Evolutionary conservation across 306 rosid species (phyloP), one percentile per base, ranked within the genome.

Genomic region (Datisca glomerata): DNA sequence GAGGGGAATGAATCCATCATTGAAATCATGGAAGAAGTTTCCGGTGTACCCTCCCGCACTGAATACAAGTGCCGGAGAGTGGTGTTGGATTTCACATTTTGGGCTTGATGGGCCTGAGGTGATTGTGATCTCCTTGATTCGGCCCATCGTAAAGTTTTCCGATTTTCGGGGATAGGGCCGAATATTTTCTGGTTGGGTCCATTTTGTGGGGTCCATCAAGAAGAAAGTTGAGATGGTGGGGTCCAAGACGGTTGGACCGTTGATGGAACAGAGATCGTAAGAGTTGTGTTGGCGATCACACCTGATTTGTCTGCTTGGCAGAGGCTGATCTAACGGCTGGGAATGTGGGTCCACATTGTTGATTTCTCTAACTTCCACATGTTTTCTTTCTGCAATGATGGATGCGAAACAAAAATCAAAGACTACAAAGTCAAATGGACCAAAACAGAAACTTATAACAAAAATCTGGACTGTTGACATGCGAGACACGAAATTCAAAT

Each of bases 11-110:
- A 75, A 44, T 4, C 70, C 83, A 8, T 70, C 75, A 4, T 45
- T 67, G 52, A 75, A 67, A 10, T 67, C 83, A 2, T 71, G 83
- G 43, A 42, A 75, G 56, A 71, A 53, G 79, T 70, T 71, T 2
- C 72, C 70, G 12, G 73, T 56, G 67, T 63, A 60, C 39, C 72
- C 67, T 2, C 41, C 67, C 0, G 61, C 69, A 31, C 70, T 63
- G 54, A 70, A 70, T 51, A 70, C 67, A 0, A 70, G 18, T 0
- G 69, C 75, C 0, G 72, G 56, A 1, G 42, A 39, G 0, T 31
- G 12, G 39, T 76, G 85, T 14, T 36, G 51, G 22, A 55, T 14
- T 18, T 65, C 12, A 6, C 74, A 75, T 12, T 29, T 3, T 49
- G 74, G 69, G 48, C 49, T 21, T 57, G 0, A 27, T 34, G 58